Base-by-base conservation (phyloP, 148 eudicot species). In the Simmondsia chinensis region DNA sequence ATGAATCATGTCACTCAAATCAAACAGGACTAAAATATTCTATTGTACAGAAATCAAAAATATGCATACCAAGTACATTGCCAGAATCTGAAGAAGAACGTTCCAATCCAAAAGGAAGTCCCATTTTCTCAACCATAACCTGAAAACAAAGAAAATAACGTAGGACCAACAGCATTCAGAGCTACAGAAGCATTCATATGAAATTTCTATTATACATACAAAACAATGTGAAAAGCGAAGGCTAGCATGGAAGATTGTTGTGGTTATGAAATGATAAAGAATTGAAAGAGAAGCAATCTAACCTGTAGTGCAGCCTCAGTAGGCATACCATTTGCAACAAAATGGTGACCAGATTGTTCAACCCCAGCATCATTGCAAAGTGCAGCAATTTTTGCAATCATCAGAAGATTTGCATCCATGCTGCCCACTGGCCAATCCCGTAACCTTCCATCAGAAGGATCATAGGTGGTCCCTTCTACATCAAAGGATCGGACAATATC, bases 291-390 rank as follows among this genome's bases (percentile, higher is more conserved):
- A 30, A 39, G 9, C 30, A 9, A 17, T 46, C 54, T 64, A 37
- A 77, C 91, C 91, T 82, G 77, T 43, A 82, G 56, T 14, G 84
- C 84, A 65, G 91, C 91, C 74, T 82, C 91, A 39, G 91, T 82
- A 40, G 85, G 91, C 82, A 82, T 65, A 40, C 91, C 91, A 71
- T 26, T 68, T 9, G 84, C 69, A 14, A 77, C 71, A 57, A 56
- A 82, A 26, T 74, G 84, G 50, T 56, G 45, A 21, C 71, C 81
- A 39, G 73, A 27, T 57, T 66, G 71, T 66, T 77, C 91, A 12
- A 82, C 40, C 35, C 79, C 82, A 21, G 85, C 82, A 60, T 82
- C 91, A 58, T 82, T 82, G 61, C 84, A 77, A 11, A 82, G 15
- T 43, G 84, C 82, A 21, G 79, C 77, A 50, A 82, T 64, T 63